These are phyloP conservation scores for Xylaria intraflava DNA, from an alignment of 495 filamentous ascomycete genomes.

Conservation along the genomic window DNA sequence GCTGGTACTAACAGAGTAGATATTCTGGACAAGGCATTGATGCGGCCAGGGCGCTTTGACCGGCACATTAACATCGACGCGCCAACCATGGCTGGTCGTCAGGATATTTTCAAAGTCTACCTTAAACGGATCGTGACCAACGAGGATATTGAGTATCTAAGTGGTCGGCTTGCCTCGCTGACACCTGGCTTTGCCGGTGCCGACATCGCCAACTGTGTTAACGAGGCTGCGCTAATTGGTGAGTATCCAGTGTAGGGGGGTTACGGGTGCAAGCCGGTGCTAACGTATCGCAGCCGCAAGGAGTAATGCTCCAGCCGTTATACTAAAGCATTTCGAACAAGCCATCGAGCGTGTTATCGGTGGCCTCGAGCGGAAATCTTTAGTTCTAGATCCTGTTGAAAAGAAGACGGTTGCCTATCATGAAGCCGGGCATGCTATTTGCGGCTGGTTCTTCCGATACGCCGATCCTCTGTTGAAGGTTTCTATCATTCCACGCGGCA, in stretches of 20 bases:
- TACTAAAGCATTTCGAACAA: slow-evolving; percentile 89
- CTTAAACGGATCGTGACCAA: slow-evolving; percentile 85
- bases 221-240: slow-evolving; percentile 96
- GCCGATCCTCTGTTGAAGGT: slow-evolving; percentile 97
- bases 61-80: slow-evolving; percentile 88
- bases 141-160: slow-evolving; percentile 80
- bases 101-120: slow-evolving; percentile 94
- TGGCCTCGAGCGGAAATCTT: slow-evolving; percentile 90
- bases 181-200: slow-evolving; percentile 96
- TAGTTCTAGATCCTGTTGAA: slow-evolving; percentile 86
- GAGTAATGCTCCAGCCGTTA: slow-evolving; percentile 63
- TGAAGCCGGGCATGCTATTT: slow-evolving; percentile 96
- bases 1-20: slow-evolving; percentile 95
- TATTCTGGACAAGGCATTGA: slow-evolving; percentile 87
- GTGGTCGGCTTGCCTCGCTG: slow-evolving; percentile 79
- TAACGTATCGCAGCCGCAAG: slow-evolving; percentile 66
- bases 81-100: slow-evolving; percentile 92
- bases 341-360: slow-evolving; percentile 96
- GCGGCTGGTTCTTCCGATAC: slow-evolving; percentile 95
- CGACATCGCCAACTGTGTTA: slow-evolving; percentile 96
- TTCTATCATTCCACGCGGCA: slow-evolving; percentile 93
- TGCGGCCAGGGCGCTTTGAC: slow-evolving; percentile 95
- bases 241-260: slow-evolving; percentile 31
- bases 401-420: slow-evolving; percentile 96
- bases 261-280: not conserved